phyloP scores from a whole-genome alignment of 495 filamentous ascomycete species.

The Choiromyces venosus region DNA sequence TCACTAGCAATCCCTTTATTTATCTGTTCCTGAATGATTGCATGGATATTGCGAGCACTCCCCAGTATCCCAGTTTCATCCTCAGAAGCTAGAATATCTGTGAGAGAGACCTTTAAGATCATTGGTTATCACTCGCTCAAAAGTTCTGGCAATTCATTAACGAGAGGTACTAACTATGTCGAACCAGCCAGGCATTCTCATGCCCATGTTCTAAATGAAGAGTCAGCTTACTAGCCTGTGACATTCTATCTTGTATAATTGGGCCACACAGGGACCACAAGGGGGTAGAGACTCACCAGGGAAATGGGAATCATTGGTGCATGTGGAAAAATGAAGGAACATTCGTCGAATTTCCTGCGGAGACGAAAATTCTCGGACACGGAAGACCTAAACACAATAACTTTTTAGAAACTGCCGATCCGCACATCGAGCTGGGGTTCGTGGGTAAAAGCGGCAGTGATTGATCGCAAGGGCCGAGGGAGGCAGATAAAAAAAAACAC shows the following conservation, averaged over 20 bases:
- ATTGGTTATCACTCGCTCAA: slow-evolving; percentile 26
- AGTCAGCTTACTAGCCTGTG: slow-evolving; percentile 6
- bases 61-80: slow-evolving; percentile 76
- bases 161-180: slow-evolving; percentile 63
- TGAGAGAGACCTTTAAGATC: slow-evolving; percentile 21
- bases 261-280: not conserved
- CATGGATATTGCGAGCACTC: slow-evolving; percentile 69
- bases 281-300: slow-evolving; percentile 53
- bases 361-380: slow-evolving; percentile 87
- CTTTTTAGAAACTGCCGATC: slow-evolving; percentile 9
- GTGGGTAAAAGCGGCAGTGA: not conserved
- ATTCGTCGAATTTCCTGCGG: slow-evolving; percentile 76
- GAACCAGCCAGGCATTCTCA: slow-evolving; percentile 88
- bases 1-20: slow-evolving; percentile 73
- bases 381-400: slow-evolving; percentile 50
- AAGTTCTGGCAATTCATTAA: not conserved
- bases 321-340: slow-evolving; percentile 88
- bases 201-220: slow-evolving; percentile 62
- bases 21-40: slow-evolving; percentile 74
- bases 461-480: not conserved
- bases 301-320: slow-evolving; percentile 88
- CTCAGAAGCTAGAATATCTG: slow-evolving; percentile 46
- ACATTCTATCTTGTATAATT: not conserved
- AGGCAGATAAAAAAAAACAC: slow-evolving; percentile 26
- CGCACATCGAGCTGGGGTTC: not conserved